Evolutionary conservation across 208 protist genomes (phyloP).

Genomic region (Leishmania aethiopica): DNA sequence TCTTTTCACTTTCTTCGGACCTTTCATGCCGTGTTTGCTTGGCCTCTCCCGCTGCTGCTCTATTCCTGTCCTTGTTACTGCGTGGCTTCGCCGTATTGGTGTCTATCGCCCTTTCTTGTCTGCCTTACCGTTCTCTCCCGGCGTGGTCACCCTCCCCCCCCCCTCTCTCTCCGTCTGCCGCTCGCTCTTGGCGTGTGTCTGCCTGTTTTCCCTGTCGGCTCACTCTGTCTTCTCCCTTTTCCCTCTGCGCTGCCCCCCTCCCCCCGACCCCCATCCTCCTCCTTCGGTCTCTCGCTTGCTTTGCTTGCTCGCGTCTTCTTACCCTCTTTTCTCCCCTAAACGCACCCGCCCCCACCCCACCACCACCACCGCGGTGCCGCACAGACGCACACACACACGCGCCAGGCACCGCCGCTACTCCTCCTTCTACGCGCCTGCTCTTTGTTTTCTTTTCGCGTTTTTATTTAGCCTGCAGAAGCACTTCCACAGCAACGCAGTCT

Average conservation of each 20-base stretch:
- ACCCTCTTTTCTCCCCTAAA: no score
- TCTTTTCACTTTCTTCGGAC: not conserved
- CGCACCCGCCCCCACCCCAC: no score
- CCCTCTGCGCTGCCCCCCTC: not conserved
- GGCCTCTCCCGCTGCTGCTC: not conserved
- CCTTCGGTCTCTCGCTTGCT: not conserved
- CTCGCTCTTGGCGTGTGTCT: not conserved
- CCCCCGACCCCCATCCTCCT: not conserved
- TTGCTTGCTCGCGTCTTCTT: not conserved
- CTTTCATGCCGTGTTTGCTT: not conserved
- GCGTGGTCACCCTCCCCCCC: not conserved
- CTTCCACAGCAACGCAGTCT: no score
- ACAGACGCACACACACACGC: no score
- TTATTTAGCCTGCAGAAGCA: no score
- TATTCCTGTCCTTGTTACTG: not conserved
- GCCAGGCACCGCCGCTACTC: no score
- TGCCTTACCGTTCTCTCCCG: not conserved
- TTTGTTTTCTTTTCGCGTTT: no score
- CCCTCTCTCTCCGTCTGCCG: not conserved
- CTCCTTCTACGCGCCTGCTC: no score
- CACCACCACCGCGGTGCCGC: no score
- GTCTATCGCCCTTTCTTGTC: not conserved
- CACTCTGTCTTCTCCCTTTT: not conserved
- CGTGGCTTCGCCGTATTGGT: not conserved
- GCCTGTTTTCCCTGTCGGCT: not conserved